These are phyloP conservation scores for Didymella exigua DNA, from an alignment of 2,329 filamentous ascomycete species.

Conservation along the genomic window DNA sequence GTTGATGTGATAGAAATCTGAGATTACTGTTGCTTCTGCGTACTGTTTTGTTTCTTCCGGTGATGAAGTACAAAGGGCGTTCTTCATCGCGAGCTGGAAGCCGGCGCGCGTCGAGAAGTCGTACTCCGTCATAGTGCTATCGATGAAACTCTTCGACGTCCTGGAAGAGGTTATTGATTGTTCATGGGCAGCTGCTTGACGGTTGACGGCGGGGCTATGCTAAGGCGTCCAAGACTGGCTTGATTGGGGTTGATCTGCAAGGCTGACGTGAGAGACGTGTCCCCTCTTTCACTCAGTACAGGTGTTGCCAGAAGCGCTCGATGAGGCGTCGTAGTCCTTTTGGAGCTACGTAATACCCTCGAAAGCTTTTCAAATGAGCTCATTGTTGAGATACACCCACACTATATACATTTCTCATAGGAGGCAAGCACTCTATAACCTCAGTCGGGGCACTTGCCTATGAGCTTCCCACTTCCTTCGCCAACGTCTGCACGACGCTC, in stretches of 20 bases:
- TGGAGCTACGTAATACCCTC: not conserved
- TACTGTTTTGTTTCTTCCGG: not conserved
- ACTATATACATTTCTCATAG: not conserved
- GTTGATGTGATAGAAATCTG: not conserved
- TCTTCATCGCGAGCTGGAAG: not conserved
- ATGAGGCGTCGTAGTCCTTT: not conserved
- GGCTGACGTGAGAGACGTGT: not conserved
- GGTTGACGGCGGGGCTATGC: not conserved
- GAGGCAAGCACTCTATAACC: too few species aligned
- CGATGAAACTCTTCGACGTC: not conserved
- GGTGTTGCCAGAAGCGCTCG: not conserved
- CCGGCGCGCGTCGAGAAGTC: not conserved
- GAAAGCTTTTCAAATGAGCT: not conserved
- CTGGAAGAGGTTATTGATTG: too few species aligned
- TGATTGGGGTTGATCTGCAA: not conserved
- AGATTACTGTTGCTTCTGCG: not conserved
- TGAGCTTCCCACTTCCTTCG: constrained; percentile 1
- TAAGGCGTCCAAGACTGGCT: not conserved
- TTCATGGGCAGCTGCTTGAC: not conserved
- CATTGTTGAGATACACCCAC: too few species aligned
- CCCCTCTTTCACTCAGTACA: too few species aligned
- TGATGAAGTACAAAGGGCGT: not conserved
- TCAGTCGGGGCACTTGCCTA: not conserved
- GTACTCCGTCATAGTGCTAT: not conserved
- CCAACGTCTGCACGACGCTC: constrained; percentile 16